phyloP scores from a whole-genome alignment of 2,329 filamentous ascomycete species.

The Xylariales sp. region DNA sequence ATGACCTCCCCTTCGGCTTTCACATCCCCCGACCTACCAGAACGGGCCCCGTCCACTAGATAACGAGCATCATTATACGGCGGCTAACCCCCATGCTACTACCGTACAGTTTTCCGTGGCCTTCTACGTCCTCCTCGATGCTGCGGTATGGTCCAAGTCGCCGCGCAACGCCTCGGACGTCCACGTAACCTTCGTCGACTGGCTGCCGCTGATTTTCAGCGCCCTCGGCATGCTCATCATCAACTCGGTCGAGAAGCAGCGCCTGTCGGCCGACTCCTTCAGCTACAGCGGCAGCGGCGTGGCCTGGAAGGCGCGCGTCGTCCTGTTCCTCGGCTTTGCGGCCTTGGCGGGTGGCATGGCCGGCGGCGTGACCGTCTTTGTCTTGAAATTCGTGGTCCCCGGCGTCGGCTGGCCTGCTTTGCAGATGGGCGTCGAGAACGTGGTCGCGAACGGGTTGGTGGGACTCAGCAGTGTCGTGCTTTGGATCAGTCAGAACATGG shows the following conservation, averaged over 20 bases:
- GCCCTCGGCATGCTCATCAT: slow-evolving; percentile 66
- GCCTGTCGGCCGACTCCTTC: slow-evolving; percentile 59
- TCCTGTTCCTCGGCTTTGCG: slow-evolving; percentile 63
- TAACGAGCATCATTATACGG: background rate
- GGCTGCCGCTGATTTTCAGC: slow-evolving; percentile 64
- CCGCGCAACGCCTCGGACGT: slow-evolving; percentile 53
- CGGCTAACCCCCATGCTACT: background rate
- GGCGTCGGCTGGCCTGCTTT: slow-evolving; percentile 55
- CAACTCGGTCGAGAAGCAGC: slow-evolving; percentile 64
- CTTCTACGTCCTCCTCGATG: slow-evolving; percentile 65
- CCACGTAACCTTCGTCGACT: slow-evolving; percentile 65
- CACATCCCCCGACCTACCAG: background rate
- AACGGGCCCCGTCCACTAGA: slow-evolving; percentile 5
- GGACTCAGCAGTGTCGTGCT: slow-evolving; percentile 60
- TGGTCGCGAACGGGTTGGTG: slow-evolving; percentile 61
- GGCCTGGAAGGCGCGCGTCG: slow-evolving; percentile 64
- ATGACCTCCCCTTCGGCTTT: slow-evolving; percentile 25
- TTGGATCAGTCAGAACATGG: slow-evolving; percentile 69
- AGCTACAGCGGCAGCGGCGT: slow-evolving; percentile 59
- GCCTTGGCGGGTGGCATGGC: slow-evolving; percentile 63
- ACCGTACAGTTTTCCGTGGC: slow-evolving; percentile 58
- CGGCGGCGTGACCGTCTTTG: slow-evolving; percentile 63
- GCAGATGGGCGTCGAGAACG: slow-evolving; percentile 61
- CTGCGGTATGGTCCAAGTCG: slow-evolving; percentile 62
- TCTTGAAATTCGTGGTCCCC: slow-evolving; percentile 59